These are phyloP conservation scores for Berberis vulgaris DNA, from an alignment of 164 flowering plant genomes.

Conservation along the genomic window DNA sequence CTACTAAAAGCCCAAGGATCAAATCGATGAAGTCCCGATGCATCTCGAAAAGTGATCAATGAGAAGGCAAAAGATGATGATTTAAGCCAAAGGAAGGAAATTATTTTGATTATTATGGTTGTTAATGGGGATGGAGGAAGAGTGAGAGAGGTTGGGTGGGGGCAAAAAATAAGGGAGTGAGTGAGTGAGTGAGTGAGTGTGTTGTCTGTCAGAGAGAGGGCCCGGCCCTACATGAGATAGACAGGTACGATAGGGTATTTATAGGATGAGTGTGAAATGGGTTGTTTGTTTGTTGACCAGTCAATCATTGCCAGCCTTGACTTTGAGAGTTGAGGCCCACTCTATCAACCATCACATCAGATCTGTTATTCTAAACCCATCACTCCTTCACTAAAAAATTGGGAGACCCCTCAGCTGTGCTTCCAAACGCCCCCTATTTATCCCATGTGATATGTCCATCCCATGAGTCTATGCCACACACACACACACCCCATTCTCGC, in stretches of 20 bases:
- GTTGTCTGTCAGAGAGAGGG: background rate
- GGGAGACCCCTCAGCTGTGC: background rate
- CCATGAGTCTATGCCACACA: too few species aligned
- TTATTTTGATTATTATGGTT: too few species aligned
- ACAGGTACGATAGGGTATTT: background rate
- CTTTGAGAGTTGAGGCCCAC: constrained; percentile 6
- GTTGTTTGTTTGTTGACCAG: constrained; percentile 11
- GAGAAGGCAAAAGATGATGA: too few species aligned
- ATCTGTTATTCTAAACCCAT: constrained; percentile 17
- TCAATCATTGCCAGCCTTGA: constrained; percentile 17
- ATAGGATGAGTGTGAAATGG: background rate
- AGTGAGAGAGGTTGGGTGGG: background rate
- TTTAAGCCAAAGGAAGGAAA: too few species aligned
- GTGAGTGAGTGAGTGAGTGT: background rate
- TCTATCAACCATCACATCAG: constrained; percentile 21
- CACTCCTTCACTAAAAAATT: background rate
- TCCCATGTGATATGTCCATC: background rate
- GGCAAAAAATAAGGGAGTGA: background rate
- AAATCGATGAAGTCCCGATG: too few species aligned
- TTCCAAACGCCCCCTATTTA: background rate
- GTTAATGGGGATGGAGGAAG: too few species aligned
- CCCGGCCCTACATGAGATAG: background rate
- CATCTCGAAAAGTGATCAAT: too few species aligned
- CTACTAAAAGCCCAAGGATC: too few species aligned
- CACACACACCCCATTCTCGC: too few species aligned